Evolutionary conservation across 1,139 yeast genomes (phyloP).

Genomic region (Diutina mesorugosa): DNA sequence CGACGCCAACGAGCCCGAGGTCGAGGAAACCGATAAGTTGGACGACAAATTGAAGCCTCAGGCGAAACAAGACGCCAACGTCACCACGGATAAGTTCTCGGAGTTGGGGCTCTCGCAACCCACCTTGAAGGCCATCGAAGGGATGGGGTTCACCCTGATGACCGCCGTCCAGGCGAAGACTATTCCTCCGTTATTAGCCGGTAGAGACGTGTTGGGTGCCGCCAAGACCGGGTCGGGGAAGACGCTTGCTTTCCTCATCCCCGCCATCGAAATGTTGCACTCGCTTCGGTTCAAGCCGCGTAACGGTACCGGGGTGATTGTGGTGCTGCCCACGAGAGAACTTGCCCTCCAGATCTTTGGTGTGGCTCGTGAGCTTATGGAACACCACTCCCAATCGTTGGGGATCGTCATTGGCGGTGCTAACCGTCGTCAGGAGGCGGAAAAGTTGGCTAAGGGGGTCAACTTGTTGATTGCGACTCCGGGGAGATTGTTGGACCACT

Average conservation of each 20-base stretch:
- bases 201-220: slow-evolving; percentile 92
- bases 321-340: slow-evolving; percentile 83
- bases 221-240: slow-evolving; percentile 99
- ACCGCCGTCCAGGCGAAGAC: slow-evolving; percentile 90
- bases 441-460: slow-evolving; percentile 85
- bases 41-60: not conserved
- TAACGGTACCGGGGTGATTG: slow-evolving; percentile 83
- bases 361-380: slow-evolving; percentile 89
- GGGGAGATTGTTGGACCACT: slow-evolving; percentile 89
- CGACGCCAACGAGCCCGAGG: slow-evolving; percentile 14
- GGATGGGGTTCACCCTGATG: slow-evolving; percentile 85
- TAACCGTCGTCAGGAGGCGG: slow-evolving; percentile 94
- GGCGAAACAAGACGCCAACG: slow-evolving; percentile 27
- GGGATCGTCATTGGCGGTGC: slow-evolving; percentile 99
- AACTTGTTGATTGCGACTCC: slow-evolving; percentile 93
- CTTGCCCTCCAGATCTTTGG: slow-evolving; percentile 95
- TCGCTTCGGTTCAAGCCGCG: slow-evolving; percentile 84
- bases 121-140: slow-evolving; percentile 63
- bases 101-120: slow-evolving; percentile 58
- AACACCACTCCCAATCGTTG: slow-evolving; percentile 81
- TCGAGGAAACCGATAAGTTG: slow-evolving; percentile 10
- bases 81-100: slow-evolving; percentile 29
- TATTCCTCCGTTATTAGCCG: slow-evolving; percentile 89
- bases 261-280: slow-evolving; percentile 86
- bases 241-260: slow-evolving; percentile 87